These are phyloP conservation scores for Diaporthe helianthi DNA, from an alignment of 2,329 filamentous ascomycete genomes.

Conservation along the genomic window DNA sequence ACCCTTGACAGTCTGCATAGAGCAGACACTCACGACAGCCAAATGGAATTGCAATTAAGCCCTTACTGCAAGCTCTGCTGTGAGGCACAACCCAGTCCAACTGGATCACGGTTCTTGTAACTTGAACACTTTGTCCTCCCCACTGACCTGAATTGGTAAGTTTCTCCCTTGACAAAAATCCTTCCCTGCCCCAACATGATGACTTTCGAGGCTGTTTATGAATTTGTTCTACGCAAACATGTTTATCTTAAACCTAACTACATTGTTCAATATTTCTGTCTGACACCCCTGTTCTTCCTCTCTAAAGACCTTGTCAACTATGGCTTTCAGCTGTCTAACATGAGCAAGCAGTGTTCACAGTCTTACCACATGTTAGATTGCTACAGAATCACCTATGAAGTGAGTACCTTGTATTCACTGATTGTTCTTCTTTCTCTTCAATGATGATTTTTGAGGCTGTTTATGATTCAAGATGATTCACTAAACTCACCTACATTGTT, in stretches of 20 bases:
- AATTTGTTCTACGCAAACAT: conserved; percentile 44
- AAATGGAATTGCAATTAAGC: conserved; percentile 35
- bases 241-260: conserved; percentile 39
- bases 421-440: conserved; percentile 30
- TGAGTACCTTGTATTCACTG: not conserved
- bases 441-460: conserved; percentile 56
- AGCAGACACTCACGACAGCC: conserved; percentile 7
- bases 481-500: conserved; percentile 43
- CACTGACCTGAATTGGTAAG: not conserved
- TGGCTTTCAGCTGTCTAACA: not conserved
- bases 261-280: conserved; percentile 27
- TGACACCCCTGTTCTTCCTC: conserved; percentile 4
- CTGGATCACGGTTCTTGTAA: not conserved
- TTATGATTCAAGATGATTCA: conserved; percentile 53
- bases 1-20: not conserved
- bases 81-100: not conserved
- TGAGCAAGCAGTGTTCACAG: not conserved
- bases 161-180: not conserved
- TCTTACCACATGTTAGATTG: no score
- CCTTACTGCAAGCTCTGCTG: not conserved
- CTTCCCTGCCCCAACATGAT: conserved; percentile 39
- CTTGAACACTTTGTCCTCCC: not conserved
- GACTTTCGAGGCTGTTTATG: conserved; percentile 48
- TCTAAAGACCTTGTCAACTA: conserved; percentile 38
- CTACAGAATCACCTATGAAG: not conserved